phyloP scores from a whole-genome alignment of 306 rosid genomes.

The Malus orientalis region DNA sequence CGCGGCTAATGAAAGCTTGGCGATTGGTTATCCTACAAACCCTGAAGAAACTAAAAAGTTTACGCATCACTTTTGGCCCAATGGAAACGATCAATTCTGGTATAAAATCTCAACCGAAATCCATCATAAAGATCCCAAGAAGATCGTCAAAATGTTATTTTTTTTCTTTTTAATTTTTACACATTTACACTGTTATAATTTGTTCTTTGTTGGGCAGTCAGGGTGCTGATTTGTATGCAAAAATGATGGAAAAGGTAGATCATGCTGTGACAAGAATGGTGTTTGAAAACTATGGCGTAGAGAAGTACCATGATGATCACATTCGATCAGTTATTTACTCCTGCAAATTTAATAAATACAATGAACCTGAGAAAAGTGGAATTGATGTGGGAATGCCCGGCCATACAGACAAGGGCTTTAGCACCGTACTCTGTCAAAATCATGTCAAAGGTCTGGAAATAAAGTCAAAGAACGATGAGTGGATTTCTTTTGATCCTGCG shows the following conservation, averaged over 20 bases:
- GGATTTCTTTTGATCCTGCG: neutral
- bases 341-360: neutral
- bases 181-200: neutral
- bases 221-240: neutral
- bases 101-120: too few relatives aligned
- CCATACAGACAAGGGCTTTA: neutral
- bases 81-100: neutral
- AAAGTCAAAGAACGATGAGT: neutral
- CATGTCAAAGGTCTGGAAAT: slow-evolving; percentile 5
- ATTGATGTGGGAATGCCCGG: neutral
- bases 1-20: slow-evolving; percentile 9
- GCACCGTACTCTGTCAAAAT: neutral
- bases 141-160: neutral
- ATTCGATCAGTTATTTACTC: neutral
- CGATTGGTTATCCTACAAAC: neutral
- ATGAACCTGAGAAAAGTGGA: neutral
- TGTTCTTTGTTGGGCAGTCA: neutral
- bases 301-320: neutral
- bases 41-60: neutral
- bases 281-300: neutral
- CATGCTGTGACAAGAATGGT: slow-evolving; percentile 7
- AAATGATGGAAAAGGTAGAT: neutral
- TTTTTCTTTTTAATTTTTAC: neutral
- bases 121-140: too few relatives aligned
- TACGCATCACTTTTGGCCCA: slow-evolving; percentile 23